phyloP scores from a whole-genome alignment of 768 basidiomycete species.

The Auriscalpium orientale region DNA sequence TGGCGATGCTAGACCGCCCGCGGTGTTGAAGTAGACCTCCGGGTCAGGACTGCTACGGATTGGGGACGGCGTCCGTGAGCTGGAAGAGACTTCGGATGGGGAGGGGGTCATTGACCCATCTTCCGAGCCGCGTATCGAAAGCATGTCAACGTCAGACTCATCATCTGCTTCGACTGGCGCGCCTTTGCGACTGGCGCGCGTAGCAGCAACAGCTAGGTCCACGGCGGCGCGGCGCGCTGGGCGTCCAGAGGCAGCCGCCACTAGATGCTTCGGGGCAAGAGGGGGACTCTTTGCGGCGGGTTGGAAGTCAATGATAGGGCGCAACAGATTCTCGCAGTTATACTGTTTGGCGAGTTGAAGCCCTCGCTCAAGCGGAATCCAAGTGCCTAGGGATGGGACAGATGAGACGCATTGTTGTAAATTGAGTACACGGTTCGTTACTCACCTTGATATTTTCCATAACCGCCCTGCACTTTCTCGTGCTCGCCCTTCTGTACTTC shows the following conservation, averaged over 20 bases:
- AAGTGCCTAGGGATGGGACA: slow-evolving; percentile 61
- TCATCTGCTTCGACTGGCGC: slow-evolving; percentile 34
- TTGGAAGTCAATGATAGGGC: slow-evolving; percentile 91
- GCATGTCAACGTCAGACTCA: slow-evolving; percentile 50
- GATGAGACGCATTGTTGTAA: too few relatives aligned
- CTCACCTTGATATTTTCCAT: slow-evolving; percentile 98
- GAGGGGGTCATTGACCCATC: slow-evolving; percentile 89
- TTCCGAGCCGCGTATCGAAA: slow-evolving; percentile 71
- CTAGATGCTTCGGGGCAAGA: slow-evolving; percentile 92
- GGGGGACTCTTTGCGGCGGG: slow-evolving; percentile 88
- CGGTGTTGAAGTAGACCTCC: slow-evolving; percentile 32
- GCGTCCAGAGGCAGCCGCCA: slow-evolving; percentile 55
- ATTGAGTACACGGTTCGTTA: not conserved
- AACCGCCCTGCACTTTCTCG: slow-evolving; percentile 98
- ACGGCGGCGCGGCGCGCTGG: slow-evolving; percentile 25
- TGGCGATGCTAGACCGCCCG: slow-evolving; percentile 29
- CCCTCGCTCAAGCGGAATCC: slow-evolving; percentile 95
- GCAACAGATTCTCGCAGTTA: slow-evolving; percentile 78
- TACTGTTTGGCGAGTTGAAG: slow-evolving; percentile 84
- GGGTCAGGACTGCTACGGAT: slow-evolving; percentile 54
- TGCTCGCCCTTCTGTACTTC: slow-evolving; percentile 99
- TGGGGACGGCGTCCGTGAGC: slow-evolving; percentile 91
- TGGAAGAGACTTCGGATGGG: slow-evolving; percentile 77
- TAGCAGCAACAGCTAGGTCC: slow-evolving; percentile 26
- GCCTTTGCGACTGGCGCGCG: slow-evolving; percentile 57